Evolutionary conservation across 2,329 filamentous ascomycete genomes (phyloP).

Genomic region (Pestalotiopsis sp.): DNA sequence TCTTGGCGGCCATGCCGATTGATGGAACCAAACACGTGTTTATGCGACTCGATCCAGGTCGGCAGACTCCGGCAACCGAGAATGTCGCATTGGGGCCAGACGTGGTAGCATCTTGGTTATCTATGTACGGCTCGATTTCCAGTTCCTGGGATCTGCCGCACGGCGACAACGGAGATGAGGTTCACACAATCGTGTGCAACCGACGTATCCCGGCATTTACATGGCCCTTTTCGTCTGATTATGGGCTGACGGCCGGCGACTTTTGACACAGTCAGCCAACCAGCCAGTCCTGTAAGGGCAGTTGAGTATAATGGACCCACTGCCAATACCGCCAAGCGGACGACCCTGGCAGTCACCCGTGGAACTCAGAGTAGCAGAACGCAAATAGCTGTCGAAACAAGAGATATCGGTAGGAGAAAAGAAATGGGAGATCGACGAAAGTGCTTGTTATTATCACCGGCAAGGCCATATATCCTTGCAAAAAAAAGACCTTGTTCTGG

Average conservation of each 20-base stretch:
- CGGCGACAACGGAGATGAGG: not conserved
- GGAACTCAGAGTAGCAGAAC: not conserved
- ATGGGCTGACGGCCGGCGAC: not conserved
- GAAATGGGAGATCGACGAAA: not conserved
- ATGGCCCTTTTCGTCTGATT: not conserved
- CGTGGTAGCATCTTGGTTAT: not conserved
- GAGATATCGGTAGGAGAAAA: not conserved
- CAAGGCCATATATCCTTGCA: not conserved
- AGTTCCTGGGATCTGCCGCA: not conserved
- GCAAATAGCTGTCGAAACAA: not conserved
- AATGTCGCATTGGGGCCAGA: not conserved
- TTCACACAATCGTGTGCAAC: not conserved
- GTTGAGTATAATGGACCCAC: not conserved
- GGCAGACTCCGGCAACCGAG: not conserved
- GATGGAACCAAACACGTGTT: not conserved
- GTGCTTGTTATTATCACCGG: not conserved
- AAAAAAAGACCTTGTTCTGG: not conserved
- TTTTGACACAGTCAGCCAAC: not conserved
- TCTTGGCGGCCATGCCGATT: not conserved
- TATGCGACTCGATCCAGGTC: not conserved
- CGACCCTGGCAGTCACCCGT: not conserved
- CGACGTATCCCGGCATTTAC: not conserved
- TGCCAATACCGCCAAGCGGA: not conserved
- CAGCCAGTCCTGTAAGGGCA: not conserved
- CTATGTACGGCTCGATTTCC: not conserved